Conservation (phyloP, 306 rosid species). For the Dalbergia oliveri region DNA sequence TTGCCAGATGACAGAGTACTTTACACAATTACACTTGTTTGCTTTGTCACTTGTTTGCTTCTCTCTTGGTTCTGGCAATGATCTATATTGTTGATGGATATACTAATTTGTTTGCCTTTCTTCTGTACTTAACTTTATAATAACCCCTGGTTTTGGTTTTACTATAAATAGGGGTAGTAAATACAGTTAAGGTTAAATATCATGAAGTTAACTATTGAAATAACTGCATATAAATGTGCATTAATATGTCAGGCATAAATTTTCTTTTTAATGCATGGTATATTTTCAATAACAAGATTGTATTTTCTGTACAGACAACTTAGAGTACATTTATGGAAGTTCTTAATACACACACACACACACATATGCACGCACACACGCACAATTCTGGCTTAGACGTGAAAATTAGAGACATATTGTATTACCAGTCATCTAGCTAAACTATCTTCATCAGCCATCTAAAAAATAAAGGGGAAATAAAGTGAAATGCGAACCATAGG, state of each 20-base stretch:
- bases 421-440: neutral
- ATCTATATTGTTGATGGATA: constrained; percentile 13
- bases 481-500: neutral
- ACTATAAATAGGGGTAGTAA: constrained; percentile 1
- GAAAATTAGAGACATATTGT: neutral
- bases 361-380: too few species aligned
- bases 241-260: neutral
- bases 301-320: constrained; percentile 13
- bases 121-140: constrained; percentile 30
- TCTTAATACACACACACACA: too few species aligned
- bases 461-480: neutral
- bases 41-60: constrained; percentile 40
- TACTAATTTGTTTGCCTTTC: constrained; percentile 21
- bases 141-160: constrained; percentile 9
- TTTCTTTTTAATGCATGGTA: constrained; percentile 4
- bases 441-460: too few species aligned
- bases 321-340: neutral
- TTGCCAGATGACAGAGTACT: constrained; percentile 87
- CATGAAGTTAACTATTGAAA: constrained; percentile 18
- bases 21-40: constrained; percentile 6
- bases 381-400: neutral
- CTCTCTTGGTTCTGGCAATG: constrained; percentile 31
- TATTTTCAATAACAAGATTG: constrained; percentile 4
- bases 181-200: constrained; percentile 20
- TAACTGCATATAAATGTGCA: constrained; percentile 19